Percentiles rank a stretch among this genome's conserved stretches.
phyloP scores from a whole-genome alignment of 176 grass and related monocot genomes.

The Triticum urartu region DNA sequence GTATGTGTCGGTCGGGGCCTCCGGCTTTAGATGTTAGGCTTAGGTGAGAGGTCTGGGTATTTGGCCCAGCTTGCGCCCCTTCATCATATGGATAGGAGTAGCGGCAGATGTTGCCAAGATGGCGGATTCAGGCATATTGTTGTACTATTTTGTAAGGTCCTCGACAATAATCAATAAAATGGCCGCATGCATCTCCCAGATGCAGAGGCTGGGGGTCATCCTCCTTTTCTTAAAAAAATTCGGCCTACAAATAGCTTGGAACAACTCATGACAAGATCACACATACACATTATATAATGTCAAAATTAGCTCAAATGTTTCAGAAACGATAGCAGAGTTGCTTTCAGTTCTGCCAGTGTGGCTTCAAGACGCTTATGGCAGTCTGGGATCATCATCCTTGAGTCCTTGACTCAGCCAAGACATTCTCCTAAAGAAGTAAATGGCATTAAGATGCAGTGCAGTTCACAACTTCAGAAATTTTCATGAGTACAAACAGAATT shows the following conservation, averaged over 20 bases:
- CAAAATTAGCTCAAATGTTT: not conserved
- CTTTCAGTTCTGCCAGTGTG: conserved; percentile 72
- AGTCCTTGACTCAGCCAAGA: conserved; percentile 63
- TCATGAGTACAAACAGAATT: not conserved
- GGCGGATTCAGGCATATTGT: too few species aligned
- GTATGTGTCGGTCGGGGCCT: too few species aligned
- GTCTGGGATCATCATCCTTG: conserved; percentile 91
- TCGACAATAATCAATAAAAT: too few species aligned
- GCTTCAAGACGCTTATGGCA: conserved; percentile 78
- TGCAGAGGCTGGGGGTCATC: too few species aligned
- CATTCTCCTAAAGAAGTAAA: conserved; percentile 60
- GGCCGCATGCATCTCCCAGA: too few species aligned
- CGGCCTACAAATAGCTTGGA: conserved; percentile 26
- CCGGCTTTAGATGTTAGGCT: too few species aligned
- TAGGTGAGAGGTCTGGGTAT: too few species aligned
- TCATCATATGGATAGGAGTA: too few species aligned
- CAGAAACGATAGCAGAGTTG: conserved; percentile 45
- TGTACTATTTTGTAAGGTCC: too few species aligned
- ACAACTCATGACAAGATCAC: not conserved
- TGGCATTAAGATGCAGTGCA: not conserved
- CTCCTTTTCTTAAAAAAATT: conserved; percentile 14
- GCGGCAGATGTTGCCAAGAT: too few species aligned
- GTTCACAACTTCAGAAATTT: not conserved
- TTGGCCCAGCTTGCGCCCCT: too few species aligned
- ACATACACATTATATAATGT: not conserved